Evolutionary conservation across 495 filamentous ascomycete genomes (phyloP).

Genomic region (Letharia lupina): DNA sequence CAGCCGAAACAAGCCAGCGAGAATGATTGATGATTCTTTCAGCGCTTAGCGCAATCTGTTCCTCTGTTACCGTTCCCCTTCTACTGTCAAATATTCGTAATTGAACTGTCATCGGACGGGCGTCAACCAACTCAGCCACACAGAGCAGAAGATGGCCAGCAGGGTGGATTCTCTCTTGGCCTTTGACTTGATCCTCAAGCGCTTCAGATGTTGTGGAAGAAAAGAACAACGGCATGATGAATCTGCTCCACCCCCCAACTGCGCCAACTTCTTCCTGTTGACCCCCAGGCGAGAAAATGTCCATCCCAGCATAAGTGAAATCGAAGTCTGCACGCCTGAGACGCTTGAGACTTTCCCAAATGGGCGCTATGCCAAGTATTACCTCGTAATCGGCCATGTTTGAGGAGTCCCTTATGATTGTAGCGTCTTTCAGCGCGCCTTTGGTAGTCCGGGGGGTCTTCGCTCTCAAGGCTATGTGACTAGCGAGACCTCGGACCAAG

Average conservation of each 20-base stretch:
- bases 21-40: not conserved
- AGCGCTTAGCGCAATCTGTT: not conserved
- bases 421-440: not conserved
- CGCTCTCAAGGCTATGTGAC: not conserved
- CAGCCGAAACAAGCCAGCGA: not conserved
- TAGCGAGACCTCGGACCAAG: not conserved
- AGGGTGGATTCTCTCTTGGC: not conserved
- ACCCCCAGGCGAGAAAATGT: not conserved
- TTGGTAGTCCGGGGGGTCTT: not conserved
- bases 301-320: not conserved
- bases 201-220: not conserved
- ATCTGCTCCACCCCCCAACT: not conserved
- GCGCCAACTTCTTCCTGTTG: not conserved
- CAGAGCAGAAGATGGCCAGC: not conserved
- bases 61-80: not conserved
- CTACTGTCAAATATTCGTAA: not conserved
- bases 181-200: not conserved
- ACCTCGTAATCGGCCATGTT: not conserved
- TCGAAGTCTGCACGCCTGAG: not conserved
- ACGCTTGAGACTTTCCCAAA: conserved; percentile 2
- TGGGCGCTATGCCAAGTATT: not conserved
- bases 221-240: not conserved
- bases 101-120: not conserved
- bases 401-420: not conserved
- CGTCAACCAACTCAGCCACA: not conserved